These are phyloP conservation scores for Grosmannia huntii DNA, from an alignment of 2,329 filamentous ascomycete genomes.

Conservation along the genomic window DNA sequence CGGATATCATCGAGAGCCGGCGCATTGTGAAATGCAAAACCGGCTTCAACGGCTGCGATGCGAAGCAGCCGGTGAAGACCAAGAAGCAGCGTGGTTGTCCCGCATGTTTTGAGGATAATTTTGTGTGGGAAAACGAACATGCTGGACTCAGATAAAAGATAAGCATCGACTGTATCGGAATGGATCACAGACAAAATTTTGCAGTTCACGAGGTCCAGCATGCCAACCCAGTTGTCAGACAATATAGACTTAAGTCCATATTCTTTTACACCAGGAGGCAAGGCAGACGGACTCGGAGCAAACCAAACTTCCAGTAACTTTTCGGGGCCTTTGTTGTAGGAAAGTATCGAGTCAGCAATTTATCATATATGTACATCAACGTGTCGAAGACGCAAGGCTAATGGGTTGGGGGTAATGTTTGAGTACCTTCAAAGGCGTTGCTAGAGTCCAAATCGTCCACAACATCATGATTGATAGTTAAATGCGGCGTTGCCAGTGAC, in stretches of 20 bases:
- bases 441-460: conserved; percentile 84
- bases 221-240: conserved; percentile 79
- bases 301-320: conserved; percentile 99
- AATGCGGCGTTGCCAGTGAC: conserved; percentile 69
- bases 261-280: conserved; percentile 57
- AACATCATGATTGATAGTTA: conserved; percentile 95
- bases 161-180: conserved; percentile 89
- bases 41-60: conserved; percentile 75
- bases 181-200: conserved; percentile 91
- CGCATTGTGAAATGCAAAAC: conserved; percentile 73
- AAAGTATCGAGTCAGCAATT: not conserved
- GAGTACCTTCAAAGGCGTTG: conserved; percentile 83
- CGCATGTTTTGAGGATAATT: conserved; percentile 95
- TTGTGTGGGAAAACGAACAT: conserved; percentile 99
- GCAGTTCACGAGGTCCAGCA: conserved; percentile 98
- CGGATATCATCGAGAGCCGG: conserved; percentile 52
- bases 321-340: conserved; percentile 58
- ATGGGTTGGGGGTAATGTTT: too few relatives aligned
- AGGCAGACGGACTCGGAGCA: conserved; percentile 59
- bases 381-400: not conserved
- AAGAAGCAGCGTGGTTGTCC: conserved; percentile 84
- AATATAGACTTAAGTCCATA: conserved; percentile 77
- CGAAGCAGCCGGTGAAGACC: conserved; percentile 84
- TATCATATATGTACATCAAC: not conserved
- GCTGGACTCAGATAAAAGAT: conserved; percentile 95